Evolutionary conservation across 805 yeast genomes (phyloP), one percentile per base, ranked within the genome.

Genomic region (Zygosaccharomyces bisporus): DNA sequence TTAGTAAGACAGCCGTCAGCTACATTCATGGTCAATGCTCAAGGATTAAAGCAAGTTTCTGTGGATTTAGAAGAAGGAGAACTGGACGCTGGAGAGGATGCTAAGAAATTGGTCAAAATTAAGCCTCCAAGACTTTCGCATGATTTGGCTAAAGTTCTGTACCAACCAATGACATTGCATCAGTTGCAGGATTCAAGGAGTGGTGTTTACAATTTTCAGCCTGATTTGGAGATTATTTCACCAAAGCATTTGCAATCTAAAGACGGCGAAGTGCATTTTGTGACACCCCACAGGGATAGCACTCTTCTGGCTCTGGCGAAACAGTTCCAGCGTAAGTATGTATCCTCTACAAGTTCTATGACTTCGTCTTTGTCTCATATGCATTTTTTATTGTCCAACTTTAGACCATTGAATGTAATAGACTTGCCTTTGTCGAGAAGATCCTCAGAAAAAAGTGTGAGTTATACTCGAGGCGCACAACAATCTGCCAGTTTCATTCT

Each of bases 321-420:
- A 6, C 33, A 45, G 14, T 39, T 31, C 30, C 39, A 54, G 0
- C 50, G 53, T 6, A 56, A 57, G 40, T 91, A 73, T 58, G 77
- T 76, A 46, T 85, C 95, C 1, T 88, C 96, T 1, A 89, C 98
- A 0, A 85, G 95, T 14, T 85, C 96, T 1, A 76, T 91, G 86
- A 90, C 98, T 0, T 73, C 81, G 1, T 66, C 81, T 0, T 71
- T 91, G 35, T 71, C 81, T 3, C 95, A 89, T 39, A 69, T 91
- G 46, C 96, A 93, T 64, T 73, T 72, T 47, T 66, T 86, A 7
- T 58, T 93, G 31, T 79, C 87, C 6, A 80, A 82, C 54, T 71
- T 69, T 47, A 69, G 86, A 42, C 77, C 75, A 1, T 77, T 72
- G n/a, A 75, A 70, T 58, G 69, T 74, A 10, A 35, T 47, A 2